phyloP scores from a whole-genome alignment of 371 early-diverging fungal genomes.

The Mortierella sp. region DNA sequence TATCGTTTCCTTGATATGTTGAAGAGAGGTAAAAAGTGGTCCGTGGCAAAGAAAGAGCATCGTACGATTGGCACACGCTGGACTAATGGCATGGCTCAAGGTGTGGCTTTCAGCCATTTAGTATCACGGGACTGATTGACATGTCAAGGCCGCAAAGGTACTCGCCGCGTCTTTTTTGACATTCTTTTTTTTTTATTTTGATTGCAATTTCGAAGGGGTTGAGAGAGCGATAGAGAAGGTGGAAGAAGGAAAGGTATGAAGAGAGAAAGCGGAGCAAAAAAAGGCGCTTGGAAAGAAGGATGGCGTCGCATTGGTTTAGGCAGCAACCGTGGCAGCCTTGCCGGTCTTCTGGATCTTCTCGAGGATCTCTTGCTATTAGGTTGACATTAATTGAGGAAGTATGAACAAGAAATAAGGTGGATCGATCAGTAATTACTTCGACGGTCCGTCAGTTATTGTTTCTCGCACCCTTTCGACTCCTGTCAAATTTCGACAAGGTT shows the following conservation, averaged over 20 bases:
- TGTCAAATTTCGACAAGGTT: not conserved
- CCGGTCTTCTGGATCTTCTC: slow-evolving; percentile 52
- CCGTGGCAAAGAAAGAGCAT: not conserved
- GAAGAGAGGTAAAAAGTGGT: not conserved
- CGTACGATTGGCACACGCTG: not conserved
- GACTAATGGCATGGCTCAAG: too few species aligned
- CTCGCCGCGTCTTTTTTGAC: not conserved
- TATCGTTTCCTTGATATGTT: not conserved
- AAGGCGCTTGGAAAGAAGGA: too few species aligned
- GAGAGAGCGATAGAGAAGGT: not conserved
- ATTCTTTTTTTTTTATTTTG: slow-evolving; percentile 12
- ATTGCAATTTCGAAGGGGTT: not conserved
- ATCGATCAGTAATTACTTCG: too few species aligned
- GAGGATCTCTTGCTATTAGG: slow-evolving; percentile 36
- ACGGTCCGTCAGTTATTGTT: too few species aligned
- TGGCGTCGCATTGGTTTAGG: slow-evolving; percentile 4
- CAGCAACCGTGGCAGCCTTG: slow-evolving; percentile 52
- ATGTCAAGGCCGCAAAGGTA: slow-evolving; percentile 16
- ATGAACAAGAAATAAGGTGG: not conserved
- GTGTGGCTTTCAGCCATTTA: not conserved
- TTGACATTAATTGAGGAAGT: not conserved
- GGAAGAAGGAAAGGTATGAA: not conserved
- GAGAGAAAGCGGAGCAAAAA: not conserved
- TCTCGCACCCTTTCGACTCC: not conserved
- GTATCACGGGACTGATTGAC: not conserved